A percentile compares a stretch with the other conserved stretches of the same genome.
phyloP scores from a whole-genome alignment of 345 rosid species.

The Zanthoxylum bungeanum region DNA sequence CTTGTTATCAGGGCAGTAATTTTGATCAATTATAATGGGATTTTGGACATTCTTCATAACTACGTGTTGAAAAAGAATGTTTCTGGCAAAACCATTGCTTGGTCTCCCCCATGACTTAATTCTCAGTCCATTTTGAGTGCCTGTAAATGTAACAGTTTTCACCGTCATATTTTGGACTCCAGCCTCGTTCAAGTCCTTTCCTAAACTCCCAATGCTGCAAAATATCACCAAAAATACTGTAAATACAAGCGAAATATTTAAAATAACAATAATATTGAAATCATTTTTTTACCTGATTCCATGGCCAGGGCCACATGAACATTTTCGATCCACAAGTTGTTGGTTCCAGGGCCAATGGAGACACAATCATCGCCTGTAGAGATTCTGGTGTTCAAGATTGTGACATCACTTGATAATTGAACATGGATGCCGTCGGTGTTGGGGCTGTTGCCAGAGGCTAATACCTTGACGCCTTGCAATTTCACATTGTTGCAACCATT shows the following conservation, averaged over 20 bases:
- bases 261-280: neutral
- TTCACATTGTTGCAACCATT: conserved; percentile 48
- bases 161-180: conserved; percentile 45
- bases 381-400: conserved; percentile 51
- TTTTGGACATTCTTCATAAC: conserved; percentile 36
- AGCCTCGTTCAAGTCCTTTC: conserved; percentile 26
- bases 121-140: conserved; percentile 40
- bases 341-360: conserved; percentile 74
- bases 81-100: conserved; percentile 30
- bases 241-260: neutral
- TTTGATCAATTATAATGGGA: conserved; percentile 44
- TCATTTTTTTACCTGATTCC: conserved; percentile 39
- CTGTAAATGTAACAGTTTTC: conserved; percentile 27
- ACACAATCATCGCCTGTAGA: conserved; percentile 85
- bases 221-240: neutral
- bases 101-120: conserved; percentile 42
- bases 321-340: conserved; percentile 42
- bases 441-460: conserved; percentile 58
- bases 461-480: conserved; percentile 39
- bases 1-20: conserved; percentile 29
- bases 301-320: conserved; percentile 81
- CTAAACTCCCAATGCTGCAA: conserved; percentile 25
- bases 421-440: conserved; percentile 90
- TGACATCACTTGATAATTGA: conserved; percentile 41
- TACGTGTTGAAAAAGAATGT: conserved; percentile 31